These are phyloP conservation scores for Breviolum minutum DNA, from an alignment of 73 alveolate genomes.

Conservation along the genomic window DNA sequence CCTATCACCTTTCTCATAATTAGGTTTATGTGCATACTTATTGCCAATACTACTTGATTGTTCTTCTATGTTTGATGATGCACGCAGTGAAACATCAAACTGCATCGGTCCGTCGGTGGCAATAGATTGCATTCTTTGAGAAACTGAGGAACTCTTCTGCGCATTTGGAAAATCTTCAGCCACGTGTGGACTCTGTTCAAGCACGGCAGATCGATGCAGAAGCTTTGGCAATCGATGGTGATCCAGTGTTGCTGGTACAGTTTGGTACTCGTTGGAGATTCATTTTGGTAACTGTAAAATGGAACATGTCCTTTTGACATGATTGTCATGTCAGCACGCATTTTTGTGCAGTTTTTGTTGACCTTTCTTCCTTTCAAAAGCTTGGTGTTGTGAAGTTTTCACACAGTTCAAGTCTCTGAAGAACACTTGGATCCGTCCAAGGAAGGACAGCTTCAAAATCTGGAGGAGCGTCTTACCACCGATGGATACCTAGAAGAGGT, in stretches of 20 bases:
- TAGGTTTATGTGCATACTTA: no score
- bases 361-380: background rate
- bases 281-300: no score
- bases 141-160: background rate
- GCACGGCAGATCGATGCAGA: conserved; percentile 6
- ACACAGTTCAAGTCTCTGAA: no score
- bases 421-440: background rate
- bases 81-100: background rate
- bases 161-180: background rate
- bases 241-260: no score
- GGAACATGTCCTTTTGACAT: background rate
- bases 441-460: conserved; percentile 1
- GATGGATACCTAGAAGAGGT: conserved; percentile 17
- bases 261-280: no score
- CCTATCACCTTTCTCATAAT: no score
- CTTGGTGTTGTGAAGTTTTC: no score
- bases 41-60: no score
- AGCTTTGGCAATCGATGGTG: conserved; percentile 29
- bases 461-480: conserved; percentile 22
- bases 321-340: background rate
- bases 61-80: background rate
- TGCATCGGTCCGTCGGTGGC: background rate
- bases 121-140: background rate
- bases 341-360: background rate
- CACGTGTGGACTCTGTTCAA: conserved; percentile 31